A percentile compares a stretch with the other conserved stretches of the same genome.
These are phyloP conservation scores for Tetrapisispora fleetii DNA, from an alignment of 805 yeast genomes.

Conservation along the genomic window DNA sequence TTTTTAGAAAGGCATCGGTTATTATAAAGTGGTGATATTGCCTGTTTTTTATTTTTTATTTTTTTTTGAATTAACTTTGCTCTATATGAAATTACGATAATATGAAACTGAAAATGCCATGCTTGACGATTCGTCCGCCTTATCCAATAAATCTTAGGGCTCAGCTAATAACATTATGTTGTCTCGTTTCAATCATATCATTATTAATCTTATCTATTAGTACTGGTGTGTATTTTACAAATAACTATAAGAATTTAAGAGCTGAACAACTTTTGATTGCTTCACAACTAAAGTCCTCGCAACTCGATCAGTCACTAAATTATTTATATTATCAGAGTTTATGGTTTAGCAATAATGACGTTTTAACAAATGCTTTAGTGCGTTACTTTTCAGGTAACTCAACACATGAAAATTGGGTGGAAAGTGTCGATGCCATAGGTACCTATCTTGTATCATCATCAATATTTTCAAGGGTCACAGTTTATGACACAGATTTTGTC, in stretches of 20 bases:
- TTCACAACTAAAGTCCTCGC: slow-evolving; percentile 73
- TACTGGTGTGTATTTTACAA: slow-evolving; percentile 64
- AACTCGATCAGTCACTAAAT: slow-evolving; percentile 58
- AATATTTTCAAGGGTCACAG: slow-evolving; percentile 49
- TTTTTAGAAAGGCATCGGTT: no score
- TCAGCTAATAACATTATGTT: slow-evolving; percentile 63
- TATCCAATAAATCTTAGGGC: slow-evolving; percentile 59
- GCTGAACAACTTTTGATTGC: slow-evolving; percentile 67
- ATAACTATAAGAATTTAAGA: slow-evolving; percentile 49
- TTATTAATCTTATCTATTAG: slow-evolving; percentile 65
- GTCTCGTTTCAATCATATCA: slow-evolving; percentile 59
- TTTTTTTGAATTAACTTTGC: no score
- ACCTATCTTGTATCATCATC: slow-evolving; percentile 58
- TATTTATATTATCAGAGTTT: slow-evolving; percentile 57
- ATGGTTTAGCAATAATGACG: slow-evolving; percentile 52
- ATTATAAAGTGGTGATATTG: no score
- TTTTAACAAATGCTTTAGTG: slow-evolving; percentile 50
- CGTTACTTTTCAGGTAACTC: slow-evolving; percentile 65
- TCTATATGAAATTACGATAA: slow-evolving; percentile 2
- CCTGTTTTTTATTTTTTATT: background rate
- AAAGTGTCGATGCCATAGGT: slow-evolving; percentile 39
- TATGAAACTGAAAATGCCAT: background rate
- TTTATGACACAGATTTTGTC: slow-evolving; percentile 53
- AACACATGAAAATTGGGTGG: slow-evolving; percentile 39
- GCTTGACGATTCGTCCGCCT: slow-evolving; percentile 15